These are phyloP conservation scores for Paramyrothecium sp. DNA, from an alignment of 2,329 filamentous ascomycete species.

Conservation along the genomic window DNA sequence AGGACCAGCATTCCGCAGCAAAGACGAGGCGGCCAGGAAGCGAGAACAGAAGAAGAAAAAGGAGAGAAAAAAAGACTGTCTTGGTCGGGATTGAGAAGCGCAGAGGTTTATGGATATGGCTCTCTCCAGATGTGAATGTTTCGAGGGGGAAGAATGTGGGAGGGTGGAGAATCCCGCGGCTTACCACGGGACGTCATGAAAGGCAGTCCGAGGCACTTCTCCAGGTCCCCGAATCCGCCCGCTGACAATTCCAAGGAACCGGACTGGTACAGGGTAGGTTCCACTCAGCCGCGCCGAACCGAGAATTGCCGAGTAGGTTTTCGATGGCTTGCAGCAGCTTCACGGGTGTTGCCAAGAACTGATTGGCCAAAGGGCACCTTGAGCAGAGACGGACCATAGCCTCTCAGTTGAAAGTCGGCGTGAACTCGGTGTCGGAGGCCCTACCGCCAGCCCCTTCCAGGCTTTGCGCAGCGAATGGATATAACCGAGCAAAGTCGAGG, in stretches of 20 bases:
- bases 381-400: background rate
- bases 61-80: background rate
- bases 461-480: background rate
- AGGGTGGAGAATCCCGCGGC: slow-evolving; percentile 22
- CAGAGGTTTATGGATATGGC: background rate
- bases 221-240: background rate
- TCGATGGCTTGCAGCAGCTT: background rate
- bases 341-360: background rate
- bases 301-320: slow-evolving; percentile 22
- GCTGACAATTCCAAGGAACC: background rate
- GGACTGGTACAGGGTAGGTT: slow-evolving; percentile 5
- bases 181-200: slow-evolving; percentile 24
- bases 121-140: slow-evolving; percentile 2
- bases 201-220: slow-evolving; percentile 15
- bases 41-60: background rate
- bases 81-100: background rate
- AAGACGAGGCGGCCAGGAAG: background rate
- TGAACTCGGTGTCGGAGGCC: background rate
- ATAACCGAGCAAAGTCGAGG: background rate
- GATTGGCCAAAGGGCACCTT: background rate
- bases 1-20: background rate
- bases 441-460: too few species aligned
- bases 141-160: slow-evolving; percentile 9
- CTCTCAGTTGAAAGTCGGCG: background rate
- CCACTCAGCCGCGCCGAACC: slow-evolving; percentile 24